These are phyloP conservation scores for Avena sativa DNA, from an alignment of 176 grass and related monocot genomes.

Conservation along the genomic window DNA sequence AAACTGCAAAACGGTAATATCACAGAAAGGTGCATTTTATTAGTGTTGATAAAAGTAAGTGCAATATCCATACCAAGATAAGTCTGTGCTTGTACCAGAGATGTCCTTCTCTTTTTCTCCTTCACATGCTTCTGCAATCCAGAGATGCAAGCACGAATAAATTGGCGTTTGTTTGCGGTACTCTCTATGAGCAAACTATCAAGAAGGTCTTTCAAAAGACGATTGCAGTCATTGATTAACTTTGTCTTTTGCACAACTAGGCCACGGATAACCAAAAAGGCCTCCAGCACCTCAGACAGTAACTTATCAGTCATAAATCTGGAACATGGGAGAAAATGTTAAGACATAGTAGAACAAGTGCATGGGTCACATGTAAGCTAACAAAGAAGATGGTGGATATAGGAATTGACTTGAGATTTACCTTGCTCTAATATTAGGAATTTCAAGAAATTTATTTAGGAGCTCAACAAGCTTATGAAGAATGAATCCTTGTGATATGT, in stretches of 20 bases:
- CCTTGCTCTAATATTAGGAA: conserved; percentile 93
- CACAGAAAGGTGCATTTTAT: conserved; percentile 34
- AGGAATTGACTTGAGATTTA: conserved; percentile 38
- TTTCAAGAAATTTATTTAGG: conserved; percentile 96
- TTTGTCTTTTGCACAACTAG: conserved; percentile 98
- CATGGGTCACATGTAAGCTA: conserved; percentile 9
- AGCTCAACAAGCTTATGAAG: conserved; percentile 96
- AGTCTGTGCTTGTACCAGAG: conserved; percentile 62
- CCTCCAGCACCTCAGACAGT: conserved; percentile 82
- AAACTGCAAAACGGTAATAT: conserved; percentile 66
- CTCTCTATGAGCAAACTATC: conserved; percentile 91
- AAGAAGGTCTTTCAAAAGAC: conserved; percentile 90
- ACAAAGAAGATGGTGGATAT: not conserved
- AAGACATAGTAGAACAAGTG: not conserved
- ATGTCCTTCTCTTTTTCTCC: conserved; percentile 81
- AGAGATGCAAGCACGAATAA: conserved; percentile 95
- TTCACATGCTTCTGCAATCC: conserved; percentile 87
- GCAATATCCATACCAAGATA: conserved; percentile 30
- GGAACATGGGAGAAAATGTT: conserved; percentile 25
- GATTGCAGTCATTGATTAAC: conserved; percentile 94
- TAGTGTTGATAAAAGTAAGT: conserved; percentile 19
- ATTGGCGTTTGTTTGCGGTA: conserved; percentile 88
- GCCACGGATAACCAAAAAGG: conserved; percentile 89
- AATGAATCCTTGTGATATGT: conserved; percentile 97
- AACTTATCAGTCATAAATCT: conserved; percentile 93